These are phyloP conservation scores for Trichoderma sp. DNA, from an alignment of 2,329 filamentous ascomycete species.

Conservation along the genomic window DNA sequence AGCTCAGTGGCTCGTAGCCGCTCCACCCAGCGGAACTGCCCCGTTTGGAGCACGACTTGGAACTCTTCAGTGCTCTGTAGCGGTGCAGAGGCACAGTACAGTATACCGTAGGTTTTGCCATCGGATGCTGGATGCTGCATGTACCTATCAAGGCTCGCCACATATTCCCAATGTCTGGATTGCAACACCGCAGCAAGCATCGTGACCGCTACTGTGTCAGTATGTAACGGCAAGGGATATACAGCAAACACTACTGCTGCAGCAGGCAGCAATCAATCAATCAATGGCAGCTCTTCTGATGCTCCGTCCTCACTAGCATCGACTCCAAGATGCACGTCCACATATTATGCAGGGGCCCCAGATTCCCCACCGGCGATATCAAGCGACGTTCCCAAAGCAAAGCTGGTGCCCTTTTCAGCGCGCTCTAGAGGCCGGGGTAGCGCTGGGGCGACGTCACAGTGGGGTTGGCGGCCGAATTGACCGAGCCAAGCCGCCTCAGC, in stretches of 20 bases:
- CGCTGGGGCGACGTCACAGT: conserved; percentile 15
- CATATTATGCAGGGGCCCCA: conserved; percentile 12
- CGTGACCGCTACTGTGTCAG: neutral
- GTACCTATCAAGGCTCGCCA: neutral
- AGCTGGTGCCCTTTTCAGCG: neutral
- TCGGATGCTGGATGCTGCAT: neutral
- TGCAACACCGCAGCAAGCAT: neutral
- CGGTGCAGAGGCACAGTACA: no score
- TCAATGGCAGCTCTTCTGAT: neutral
- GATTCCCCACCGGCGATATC: neutral
- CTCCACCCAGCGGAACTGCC: conserved; percentile 3
- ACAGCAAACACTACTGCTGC: neutral
- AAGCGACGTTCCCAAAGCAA: neutral
- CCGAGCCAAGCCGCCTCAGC: conserved; percentile 17
- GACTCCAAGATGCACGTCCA: neutral
- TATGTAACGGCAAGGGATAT: neutral
- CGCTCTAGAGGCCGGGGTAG: conserved; percentile 1
- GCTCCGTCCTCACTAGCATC: neutral
- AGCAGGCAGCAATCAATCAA: neutral
- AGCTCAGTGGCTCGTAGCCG: neutral
- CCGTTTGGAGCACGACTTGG: neutral
- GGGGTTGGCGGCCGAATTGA: conserved; percentile 13
- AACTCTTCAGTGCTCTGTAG: neutral
- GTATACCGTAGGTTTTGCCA: neutral
- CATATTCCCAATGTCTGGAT: neutral